A percentile compares a stretch with the other conserved stretches of the same genome.
Conservation (phyloP, 1,284 basidiomycete genomes). For the Microbotryum intermedium region DNA sequence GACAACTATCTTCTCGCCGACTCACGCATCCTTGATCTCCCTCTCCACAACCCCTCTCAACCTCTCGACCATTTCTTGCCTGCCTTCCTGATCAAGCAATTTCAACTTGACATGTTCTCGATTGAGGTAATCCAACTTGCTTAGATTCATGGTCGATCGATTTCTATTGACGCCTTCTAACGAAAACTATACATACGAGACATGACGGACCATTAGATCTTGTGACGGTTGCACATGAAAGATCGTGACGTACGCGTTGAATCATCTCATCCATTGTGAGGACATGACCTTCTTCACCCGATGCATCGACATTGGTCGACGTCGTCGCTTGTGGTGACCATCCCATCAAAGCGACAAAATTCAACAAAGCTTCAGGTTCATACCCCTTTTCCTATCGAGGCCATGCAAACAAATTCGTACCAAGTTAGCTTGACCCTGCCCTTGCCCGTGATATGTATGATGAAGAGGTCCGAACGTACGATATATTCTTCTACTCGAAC, state of each 20-base stretch:
- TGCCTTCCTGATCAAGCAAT: constrained; percentile 7
- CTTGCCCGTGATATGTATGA: neutral
- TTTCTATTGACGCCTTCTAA: constrained; percentile 62
- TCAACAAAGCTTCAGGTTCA: constrained; percentile 81
- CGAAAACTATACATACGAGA: constrained; percentile 51
- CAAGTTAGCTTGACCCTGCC: too few relatives aligned
- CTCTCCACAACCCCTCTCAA: constrained; percentile 5
- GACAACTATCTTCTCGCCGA: neutral
- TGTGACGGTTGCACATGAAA: neutral
- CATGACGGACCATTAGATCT: constrained; percentile 3
- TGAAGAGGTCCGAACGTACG: constrained; percentile 41
- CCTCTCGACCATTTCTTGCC: constrained; percentile 16
- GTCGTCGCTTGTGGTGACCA: constrained; percentile 55
- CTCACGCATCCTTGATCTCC: constrained; percentile 1
- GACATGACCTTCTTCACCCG: constrained; percentile 42
- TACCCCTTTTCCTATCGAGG: constrained; percentile 55
- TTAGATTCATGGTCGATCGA: constrained; percentile 59
- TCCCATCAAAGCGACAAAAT: constrained; percentile 87
- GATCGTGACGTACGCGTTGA: constrained; percentile 44
- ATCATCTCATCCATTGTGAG: constrained; percentile 58
- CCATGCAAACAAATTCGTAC: neutral
- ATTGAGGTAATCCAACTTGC: constrained; percentile 67
- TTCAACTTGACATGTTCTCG: constrained; percentile 60
- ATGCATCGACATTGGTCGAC: neutral
- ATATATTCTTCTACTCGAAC: constrained; percentile 79